Conservation (phyloP, 768 basidiomycete genomes). For the Suillus discolor region DNA sequence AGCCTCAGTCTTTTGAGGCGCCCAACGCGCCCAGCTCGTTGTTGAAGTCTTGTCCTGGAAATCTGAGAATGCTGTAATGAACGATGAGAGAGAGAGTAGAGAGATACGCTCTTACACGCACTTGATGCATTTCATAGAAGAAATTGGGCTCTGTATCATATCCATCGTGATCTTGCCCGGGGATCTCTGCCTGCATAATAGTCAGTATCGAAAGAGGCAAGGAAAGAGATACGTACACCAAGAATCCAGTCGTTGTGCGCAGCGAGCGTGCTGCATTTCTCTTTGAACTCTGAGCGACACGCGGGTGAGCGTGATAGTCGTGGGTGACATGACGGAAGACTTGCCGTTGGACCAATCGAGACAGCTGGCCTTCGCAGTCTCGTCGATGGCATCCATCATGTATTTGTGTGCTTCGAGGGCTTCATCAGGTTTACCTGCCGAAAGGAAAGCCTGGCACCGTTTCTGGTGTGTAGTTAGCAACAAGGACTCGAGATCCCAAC, state of each 20-base stretch:
- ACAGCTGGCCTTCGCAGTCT: not conserved
- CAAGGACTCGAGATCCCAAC: not conserved
- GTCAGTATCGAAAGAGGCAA: not conserved
- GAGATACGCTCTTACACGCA: not conserved
- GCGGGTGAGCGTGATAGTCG: not conserved
- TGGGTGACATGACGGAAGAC: not conserved
- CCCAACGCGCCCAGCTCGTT: not conserved
- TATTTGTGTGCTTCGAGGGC: not conserved
- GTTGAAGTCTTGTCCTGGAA: not conserved
- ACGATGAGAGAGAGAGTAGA: not conserved
- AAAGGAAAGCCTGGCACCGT: not conserved
- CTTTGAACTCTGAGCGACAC: not conserved
- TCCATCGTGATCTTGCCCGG: not conserved
- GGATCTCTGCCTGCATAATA: not conserved
- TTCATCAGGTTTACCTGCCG: not conserved
- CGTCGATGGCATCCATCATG: not conserved
- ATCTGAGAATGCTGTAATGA: not conserved
- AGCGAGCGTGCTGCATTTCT: not conserved
- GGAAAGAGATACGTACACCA: not conserved
- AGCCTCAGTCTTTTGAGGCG: too few relatives aligned
- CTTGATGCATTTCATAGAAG: not conserved
- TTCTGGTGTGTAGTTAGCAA: not conserved
- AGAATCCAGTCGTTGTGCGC: not conserved
- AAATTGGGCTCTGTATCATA: not conserved
- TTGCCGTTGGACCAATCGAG: not conserved